Percentiles rank a stretch among this genome's conserved stretches.
Evolutionary conservation across 176 grass and related monocot species (phyloP).

Genomic region (Avena insularis): DNA sequence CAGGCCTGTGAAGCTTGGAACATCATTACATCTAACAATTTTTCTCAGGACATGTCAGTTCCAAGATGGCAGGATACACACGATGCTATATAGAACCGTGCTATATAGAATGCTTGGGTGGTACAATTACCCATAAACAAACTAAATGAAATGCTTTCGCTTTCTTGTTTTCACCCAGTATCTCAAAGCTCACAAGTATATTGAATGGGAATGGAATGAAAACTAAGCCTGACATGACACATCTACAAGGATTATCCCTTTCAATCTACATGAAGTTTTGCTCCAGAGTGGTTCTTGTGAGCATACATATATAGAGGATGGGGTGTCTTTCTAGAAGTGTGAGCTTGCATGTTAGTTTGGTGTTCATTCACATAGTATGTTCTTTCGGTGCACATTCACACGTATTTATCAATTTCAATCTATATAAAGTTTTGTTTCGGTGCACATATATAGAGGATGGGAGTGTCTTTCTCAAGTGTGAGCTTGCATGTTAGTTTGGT

Average conservation of each 20-base stretch:
- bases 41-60: too few species aligned
- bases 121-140: not conserved
- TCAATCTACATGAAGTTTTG: not conserved
- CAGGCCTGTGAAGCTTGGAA: too few species aligned
- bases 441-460: not conserved
- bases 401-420: not conserved
- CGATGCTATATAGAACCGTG: too few species aligned
- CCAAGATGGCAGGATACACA: too few species aligned
- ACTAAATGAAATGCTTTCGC: not conserved
- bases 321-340: not conserved
- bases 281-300: not conserved
- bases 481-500: not conserved
- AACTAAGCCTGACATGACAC: not conserved
- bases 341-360: not conserved
- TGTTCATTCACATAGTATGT: not conserved
- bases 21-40: too few species aligned
- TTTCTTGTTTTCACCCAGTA: not conserved
- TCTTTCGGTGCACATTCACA: not conserved
- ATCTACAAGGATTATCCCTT: not conserved
- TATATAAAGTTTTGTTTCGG: not conserved
- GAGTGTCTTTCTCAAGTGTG: not conserved
- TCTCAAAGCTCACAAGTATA: not conserved
- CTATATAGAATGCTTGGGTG: too few species aligned
- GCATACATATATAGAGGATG: not conserved
- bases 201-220: not conserved